Evolutionary conservation across 2,329 filamentous ascomycete genomes (phyloP).

Genomic region (Hymenoscyphus fructigenus): DNA sequence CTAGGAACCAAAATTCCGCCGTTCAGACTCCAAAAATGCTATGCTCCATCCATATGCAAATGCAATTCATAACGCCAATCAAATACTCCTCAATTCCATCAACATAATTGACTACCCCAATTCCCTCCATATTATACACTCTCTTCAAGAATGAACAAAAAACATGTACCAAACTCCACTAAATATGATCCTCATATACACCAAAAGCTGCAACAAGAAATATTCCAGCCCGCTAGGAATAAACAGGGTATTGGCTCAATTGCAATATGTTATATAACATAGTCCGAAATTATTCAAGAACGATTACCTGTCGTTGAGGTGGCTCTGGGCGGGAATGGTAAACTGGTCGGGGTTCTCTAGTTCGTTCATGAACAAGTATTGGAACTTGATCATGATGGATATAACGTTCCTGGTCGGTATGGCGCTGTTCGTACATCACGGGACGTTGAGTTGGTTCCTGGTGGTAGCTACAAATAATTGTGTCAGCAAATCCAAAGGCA

Average conservation of each 20-base stretch:
- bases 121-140: neutral
- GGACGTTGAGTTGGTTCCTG: slow-evolving; percentile 11
- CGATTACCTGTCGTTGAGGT: slow-evolving; percentile 25
- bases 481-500: slow-evolving; percentile 22
- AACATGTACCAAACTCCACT: neutral
- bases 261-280: neutral
- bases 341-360: slow-evolving; percentile 5
- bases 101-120: neutral
- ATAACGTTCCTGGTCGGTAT: slow-evolving; percentile 11
- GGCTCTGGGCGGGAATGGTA: slow-evolving; percentile 17
- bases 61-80: neutral
- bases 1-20: neutral
- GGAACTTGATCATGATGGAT: slow-evolving; percentile 4
- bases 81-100: neutral
- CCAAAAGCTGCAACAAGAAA: neutral
- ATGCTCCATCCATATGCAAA: neutral
- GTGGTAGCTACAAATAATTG: slow-evolving; percentile 2
- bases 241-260: neutral
- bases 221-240: neutral
- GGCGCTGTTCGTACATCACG: slow-evolving; percentile 16
- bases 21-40: neutral
- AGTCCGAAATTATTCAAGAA: slow-evolving; percentile 17
- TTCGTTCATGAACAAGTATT: slow-evolving; percentile 12
- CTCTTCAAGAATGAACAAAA: neutral
- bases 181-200: neutral